Evolutionary conservation across 2,329 filamentous ascomycete genomes (phyloP), one percentile per base, ranked within the genome.

Genomic region (Onygenales sp.): DNA sequence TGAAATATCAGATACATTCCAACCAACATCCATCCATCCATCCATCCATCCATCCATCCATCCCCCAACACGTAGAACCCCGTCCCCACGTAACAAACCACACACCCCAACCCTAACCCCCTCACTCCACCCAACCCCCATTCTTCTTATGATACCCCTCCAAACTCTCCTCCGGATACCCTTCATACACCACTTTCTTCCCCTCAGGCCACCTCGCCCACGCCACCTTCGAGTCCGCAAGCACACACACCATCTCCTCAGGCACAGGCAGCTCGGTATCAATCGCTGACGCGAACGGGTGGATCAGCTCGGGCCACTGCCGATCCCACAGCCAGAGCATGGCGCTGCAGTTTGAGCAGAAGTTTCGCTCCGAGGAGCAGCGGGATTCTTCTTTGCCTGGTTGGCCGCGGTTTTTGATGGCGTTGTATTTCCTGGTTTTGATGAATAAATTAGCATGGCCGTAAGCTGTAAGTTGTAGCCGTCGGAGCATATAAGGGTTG

Each of bases 221-320:
- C 5, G 61, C 60, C 10, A 74, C 72, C 61, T 76, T 77, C 27
- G 71, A 75, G 43, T 64, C 60, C 10, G 57, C 67, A 65, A 70
- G 68, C 32, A 75, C 64, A 58, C 74, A 77, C 35, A 75, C 69
- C 73, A 76, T 76, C 59, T 75, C 71, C 27, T 73, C 69, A 1
- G 73, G 72, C 36, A 63, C 64, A 0, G 72, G 71, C 53, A 77
- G 54, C 33, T 74, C 69, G 4, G 71, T 74, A 61, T 77, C 75
- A 57, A 77, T 75, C 17, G 74, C 75, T 7, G 72, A 72, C 4
- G 74, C 73, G 63, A 77, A 77, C 1, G 73, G 75, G 60, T 77
- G 75, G 50, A 76, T 74, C 51, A 77, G 52, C 55, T 77, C 72
- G 0, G 73, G 74, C 72, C 72, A 77, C 13, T 70, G 64, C 17